These are phyloP conservation scores for Picocystis salinarum DNA, from an alignment of 139 green algal species.

Conservation along the genomic window DNA sequence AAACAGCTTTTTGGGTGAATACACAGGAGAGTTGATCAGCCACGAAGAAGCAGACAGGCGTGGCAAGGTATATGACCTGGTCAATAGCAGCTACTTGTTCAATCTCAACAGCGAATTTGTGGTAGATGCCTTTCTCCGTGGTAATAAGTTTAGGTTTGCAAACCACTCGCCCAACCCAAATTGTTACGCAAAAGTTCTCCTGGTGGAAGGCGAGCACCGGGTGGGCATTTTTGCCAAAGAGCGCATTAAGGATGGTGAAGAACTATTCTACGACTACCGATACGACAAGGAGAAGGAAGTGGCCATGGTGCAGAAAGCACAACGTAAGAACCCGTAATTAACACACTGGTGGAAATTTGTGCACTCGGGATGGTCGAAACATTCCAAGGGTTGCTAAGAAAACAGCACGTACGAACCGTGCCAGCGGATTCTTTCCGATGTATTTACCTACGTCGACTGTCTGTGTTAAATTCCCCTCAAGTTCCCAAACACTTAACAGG, in stretches of 20 bases:
- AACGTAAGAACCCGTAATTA: too few species aligned
- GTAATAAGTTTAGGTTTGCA: slow-evolving; percentile 73
- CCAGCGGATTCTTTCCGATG: too few species aligned
- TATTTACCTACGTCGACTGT: too few species aligned
- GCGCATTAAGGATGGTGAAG: slow-evolving; percentile 33
- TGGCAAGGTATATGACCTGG: slow-evolving; percentile 63
- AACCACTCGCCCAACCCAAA: slow-evolving; percentile 34
- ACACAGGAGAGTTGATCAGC: slow-evolving; percentile 61
- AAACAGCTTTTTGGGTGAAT: slow-evolving; percentile 66
- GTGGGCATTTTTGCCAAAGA: slow-evolving; percentile 49
- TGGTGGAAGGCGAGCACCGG: slow-evolving; percentile 64
- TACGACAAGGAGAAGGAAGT: too few species aligned
- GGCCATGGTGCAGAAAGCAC: too few species aligned
- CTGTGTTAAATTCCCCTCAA: too few species aligned
- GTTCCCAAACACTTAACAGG: too few species aligned
- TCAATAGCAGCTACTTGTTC: slow-evolving; percentile 82
- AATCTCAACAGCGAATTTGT: slow-evolving; percentile 68
- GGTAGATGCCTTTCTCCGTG: slow-evolving; percentile 49
- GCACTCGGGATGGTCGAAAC: too few species aligned
- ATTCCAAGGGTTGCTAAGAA: too few species aligned
- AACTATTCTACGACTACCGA: slow-evolving; percentile 56
- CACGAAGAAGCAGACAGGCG: slow-evolving; percentile 69
- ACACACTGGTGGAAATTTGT: too few species aligned
- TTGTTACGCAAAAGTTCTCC: slow-evolving; percentile 23
- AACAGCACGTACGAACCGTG: too few species aligned